These are phyloP conservation scores for Phytophthora vignae DNA, from an alignment of 352 stramenopile species.

Conservation along the genomic window DNA sequence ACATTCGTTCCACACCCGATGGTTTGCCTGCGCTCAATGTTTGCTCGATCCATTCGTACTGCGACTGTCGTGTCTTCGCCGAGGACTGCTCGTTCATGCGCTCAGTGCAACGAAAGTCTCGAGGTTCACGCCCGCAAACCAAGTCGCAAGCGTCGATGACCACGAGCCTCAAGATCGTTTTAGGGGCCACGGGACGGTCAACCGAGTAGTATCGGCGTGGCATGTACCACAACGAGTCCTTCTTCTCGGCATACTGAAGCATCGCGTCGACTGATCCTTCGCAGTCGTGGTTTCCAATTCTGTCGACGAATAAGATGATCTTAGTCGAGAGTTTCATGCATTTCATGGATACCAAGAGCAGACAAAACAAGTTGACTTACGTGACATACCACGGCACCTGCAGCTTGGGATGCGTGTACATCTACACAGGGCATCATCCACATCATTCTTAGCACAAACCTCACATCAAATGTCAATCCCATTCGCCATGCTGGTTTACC, in stretches of 20 bases:
- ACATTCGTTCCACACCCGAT: constrained; percentile 79
- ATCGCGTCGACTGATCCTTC: constrained; percentile 86
- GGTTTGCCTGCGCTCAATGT: constrained; percentile 67
- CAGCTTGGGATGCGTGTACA: constrained; percentile 74
- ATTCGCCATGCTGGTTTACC: constrained; percentile 32
- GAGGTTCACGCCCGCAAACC: constrained; percentile 82
- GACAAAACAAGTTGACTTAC: constrained; percentile 45
- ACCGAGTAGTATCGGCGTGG: constrained; percentile 82
- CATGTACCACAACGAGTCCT: constrained; percentile 83
- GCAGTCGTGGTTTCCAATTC: constrained; percentile 90
- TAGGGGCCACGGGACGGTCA: constrained; percentile 77
- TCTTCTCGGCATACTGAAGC: constrained; percentile 77
- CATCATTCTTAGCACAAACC: background rate
- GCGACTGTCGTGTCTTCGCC: constrained; percentile 52
- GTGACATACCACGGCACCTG: constrained; percentile 88
- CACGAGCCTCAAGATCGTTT: constrained; percentile 83
- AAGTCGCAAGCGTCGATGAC: constrained; percentile 86
- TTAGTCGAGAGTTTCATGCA: background rate
- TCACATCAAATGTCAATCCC: background rate
- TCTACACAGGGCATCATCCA: constrained; percentile 43
- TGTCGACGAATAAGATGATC: constrained; percentile 23
- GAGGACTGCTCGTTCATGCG: constrained; percentile 86
- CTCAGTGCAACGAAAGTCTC: constrained; percentile 78
- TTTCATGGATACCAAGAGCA: background rate
- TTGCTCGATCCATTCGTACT: constrained; percentile 86